Conservation (phyloP, 2,329 filamentous ascomycete genomes). For the Zasmidium angulare region DNA sequence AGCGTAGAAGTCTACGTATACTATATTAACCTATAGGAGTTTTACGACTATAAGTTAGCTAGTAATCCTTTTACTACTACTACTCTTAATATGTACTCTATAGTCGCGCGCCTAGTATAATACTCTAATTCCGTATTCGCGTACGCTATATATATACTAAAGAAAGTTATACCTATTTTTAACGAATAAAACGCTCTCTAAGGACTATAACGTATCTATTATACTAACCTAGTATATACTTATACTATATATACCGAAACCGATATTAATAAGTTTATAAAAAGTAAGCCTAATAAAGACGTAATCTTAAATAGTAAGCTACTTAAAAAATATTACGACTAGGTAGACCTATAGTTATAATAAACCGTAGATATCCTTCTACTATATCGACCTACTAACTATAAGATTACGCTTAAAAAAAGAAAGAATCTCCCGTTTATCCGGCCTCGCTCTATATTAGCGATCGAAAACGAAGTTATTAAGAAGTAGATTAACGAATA, state of each 20-base stretch:
- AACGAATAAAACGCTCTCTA: background rate
- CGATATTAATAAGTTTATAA: constrained; percentile 1
- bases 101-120: background rate
- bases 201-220: background rate
- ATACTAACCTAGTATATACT: background rate
- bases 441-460: constrained; percentile 3
- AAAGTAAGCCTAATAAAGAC: no score
- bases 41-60: background rate
- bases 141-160: background rate
- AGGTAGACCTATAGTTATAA: background rate
- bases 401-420: constrained; percentile 7
- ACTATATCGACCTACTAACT: constrained; percentile 1
- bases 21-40: background rate
- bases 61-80: background rate
- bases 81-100: background rate
- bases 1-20: background rate
- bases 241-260: background rate
- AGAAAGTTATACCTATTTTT: background rate
- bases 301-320: constrained; percentile 1
- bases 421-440: background rate
- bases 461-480: constrained; percentile 8
- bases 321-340: constrained; percentile 1
- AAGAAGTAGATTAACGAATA: constrained; percentile 12
- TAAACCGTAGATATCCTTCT: background rate
- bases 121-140: background rate